Percentiles rank a stretch among this genome's conserved stretches.
phyloP scores from a whole-genome alignment of 148 eudicot species.

The Simmondsia chinensis region DNA sequence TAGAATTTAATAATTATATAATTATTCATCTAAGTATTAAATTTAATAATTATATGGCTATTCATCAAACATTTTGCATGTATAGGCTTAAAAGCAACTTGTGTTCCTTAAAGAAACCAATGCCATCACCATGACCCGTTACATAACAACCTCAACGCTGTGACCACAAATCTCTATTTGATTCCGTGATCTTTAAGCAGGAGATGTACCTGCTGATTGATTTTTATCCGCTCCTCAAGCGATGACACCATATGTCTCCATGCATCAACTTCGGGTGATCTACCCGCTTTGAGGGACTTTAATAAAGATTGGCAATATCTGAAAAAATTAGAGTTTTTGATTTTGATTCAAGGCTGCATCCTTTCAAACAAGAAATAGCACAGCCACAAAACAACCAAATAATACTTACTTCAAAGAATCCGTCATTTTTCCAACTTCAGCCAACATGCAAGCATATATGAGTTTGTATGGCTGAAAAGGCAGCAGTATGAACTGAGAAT shows the following conservation, averaged over 20 bases:
- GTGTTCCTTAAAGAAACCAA: no score
- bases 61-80: no score
- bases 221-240: constrained; percentile 71
- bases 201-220: constrained; percentile 59
- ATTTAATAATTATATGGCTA: no score
- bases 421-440: constrained; percentile 80
- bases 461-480: constrained; percentile 88
- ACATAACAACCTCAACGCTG: no score
- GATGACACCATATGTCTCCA: constrained; percentile 58
- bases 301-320: constrained; percentile 77
- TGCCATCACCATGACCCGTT: no score
- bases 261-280: constrained; percentile 64
- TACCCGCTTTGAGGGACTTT: constrained; percentile 64
- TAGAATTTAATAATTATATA: no score
- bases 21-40: no score
- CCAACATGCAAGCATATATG: constrained; percentile 78
- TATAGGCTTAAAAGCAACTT: no score
- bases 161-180: no score
- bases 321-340: no score
- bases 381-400: neutral
- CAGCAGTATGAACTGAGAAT: constrained; percentile 65
- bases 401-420: constrained; percentile 73
- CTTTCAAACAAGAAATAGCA: neutral
- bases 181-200: no score
- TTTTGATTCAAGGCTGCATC: no score